Conservation (phyloP, 2,329 filamentous ascomycete genomes). For the Fusarium agapanthi region DNA sequence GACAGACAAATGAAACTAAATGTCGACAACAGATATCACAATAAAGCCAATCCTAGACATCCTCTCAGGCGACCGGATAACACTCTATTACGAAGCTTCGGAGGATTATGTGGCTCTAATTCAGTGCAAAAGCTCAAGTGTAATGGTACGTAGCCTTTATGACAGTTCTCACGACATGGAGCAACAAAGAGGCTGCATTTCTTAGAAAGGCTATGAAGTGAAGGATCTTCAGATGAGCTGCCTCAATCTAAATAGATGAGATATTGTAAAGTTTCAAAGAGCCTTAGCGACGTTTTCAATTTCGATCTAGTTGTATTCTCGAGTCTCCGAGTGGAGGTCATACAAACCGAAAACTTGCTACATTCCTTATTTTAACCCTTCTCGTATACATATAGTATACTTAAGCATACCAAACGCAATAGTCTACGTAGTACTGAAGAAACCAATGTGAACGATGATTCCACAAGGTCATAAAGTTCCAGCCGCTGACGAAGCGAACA, state of each 20-base stretch:
- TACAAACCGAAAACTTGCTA: neutral
- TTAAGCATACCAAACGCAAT: neutral
- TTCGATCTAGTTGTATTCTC: neutral
- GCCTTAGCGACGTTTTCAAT: neutral
- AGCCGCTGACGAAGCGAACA: neutral
- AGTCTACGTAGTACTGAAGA: neutral
- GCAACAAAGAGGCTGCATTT: neutral
- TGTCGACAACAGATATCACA: accelerated
- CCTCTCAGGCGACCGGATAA: accelerated
- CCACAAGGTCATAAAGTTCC: neutral
- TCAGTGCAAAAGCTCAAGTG: neutral
- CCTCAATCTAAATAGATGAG: neutral
- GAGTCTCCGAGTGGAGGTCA: neutral
- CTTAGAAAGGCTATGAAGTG: accelerated
- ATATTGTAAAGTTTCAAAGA: accelerated
- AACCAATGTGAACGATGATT: accelerated
- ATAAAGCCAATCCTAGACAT: neutral
- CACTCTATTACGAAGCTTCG: accelerated
- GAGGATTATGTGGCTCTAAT: neutral
- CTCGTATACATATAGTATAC: neutral
- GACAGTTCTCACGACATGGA: neutral
- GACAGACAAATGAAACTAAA: neutral
- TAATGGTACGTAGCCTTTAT: neutral
- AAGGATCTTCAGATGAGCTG: neutral
- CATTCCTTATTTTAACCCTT: neutral